Evolutionary conservation across 208 protist genomes (phyloP).

Genomic region (Trypanosoma cruzi): DNA sequence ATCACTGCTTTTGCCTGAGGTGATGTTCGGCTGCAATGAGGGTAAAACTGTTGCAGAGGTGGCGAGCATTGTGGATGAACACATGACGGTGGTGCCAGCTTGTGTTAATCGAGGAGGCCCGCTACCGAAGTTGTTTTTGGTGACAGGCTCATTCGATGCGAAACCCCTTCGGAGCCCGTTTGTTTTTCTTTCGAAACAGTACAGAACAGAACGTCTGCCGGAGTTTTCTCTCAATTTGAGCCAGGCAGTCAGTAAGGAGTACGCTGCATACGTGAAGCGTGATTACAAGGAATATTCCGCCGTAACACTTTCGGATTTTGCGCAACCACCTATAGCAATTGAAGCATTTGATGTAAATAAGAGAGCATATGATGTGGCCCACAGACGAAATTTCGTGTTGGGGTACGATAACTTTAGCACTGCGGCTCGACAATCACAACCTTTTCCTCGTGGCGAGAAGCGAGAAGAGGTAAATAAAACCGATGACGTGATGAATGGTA

Average conservation of each 20-base stretch:
- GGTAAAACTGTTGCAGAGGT: conserved; percentile 15
- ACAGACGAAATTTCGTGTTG: conserved; percentile 6
- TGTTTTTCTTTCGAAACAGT: conserved; percentile 37
- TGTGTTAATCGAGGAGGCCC: neutral
- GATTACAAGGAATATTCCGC: conserved; percentile 13
- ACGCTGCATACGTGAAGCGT: conserved; percentile 19
- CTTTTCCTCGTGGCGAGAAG: conserved; percentile 1
- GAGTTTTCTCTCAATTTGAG: conserved; percentile 45
- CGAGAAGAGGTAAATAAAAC: neutral
- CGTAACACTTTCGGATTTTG: conserved; percentile 38
- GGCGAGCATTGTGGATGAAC: conserved; percentile 14
- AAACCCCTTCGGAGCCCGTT: conserved; percentile 37
- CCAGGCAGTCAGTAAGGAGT: conserved; percentile 26
- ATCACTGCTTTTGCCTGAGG: neutral
- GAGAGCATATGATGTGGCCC: conserved; percentile 19
- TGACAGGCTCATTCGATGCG: conserved; percentile 17
- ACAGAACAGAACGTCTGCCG: conserved; percentile 36
- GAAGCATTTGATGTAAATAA: conserved; percentile 36
- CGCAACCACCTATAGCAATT: conserved; percentile 39
- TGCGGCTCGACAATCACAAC: neutral
- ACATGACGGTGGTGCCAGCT: neutral
- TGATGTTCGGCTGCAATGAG: neutral
- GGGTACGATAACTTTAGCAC: conserved; percentile 19
- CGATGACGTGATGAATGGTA: neutral
- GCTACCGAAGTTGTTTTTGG: conserved; percentile 21